A percentile compares a stretch with the other conserved stretches of the same genome.
These are phyloP conservation scores for Gossypium davidsonii DNA, from an alignment of 441 rosid species.

Conservation along the genomic window DNA sequence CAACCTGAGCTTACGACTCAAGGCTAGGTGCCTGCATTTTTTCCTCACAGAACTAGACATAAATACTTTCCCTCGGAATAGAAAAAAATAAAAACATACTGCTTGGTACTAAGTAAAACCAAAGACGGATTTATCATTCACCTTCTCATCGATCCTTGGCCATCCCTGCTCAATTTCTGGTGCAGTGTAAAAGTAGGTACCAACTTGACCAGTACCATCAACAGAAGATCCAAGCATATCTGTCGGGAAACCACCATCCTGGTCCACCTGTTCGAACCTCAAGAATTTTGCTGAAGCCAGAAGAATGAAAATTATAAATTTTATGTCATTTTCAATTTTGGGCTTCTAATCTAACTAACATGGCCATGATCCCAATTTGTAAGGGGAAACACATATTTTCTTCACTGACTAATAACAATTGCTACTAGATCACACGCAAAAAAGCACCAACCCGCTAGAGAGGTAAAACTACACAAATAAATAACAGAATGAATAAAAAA, in stretches of 20 bases:
- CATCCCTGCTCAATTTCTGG: constrained; percentile 98
- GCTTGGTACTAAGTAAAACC: constrained; percentile 16
- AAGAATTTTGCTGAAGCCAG: constrained; percentile 77
- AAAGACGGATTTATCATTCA: constrained; percentile 24
- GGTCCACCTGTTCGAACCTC: constrained; percentile 92
- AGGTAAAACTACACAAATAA: background rate
- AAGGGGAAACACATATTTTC: background rate
- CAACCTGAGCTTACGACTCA: background rate
- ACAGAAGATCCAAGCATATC: constrained; percentile 68
- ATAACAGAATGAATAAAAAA: background rate
- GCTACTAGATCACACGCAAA: background rate
- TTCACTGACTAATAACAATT: background rate
- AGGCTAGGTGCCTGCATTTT: constrained; percentile 4
- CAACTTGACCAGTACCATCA: constrained; percentile 92
- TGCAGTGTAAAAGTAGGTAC: constrained; percentile 95
- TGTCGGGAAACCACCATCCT: constrained; percentile 50
- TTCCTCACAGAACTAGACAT: background rate
- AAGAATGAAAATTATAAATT: constrained; percentile 15
- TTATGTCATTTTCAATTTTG: background rate
- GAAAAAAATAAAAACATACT: constrained; percentile 2
- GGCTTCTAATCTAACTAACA: background rate
- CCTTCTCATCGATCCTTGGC: constrained; percentile 99
- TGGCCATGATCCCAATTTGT: background rate
- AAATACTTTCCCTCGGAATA: background rate
- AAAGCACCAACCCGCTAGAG: background rate